Conservation (phyloP, 352 stramenopile species). For the Globisporangium okanoganense region DNA sequence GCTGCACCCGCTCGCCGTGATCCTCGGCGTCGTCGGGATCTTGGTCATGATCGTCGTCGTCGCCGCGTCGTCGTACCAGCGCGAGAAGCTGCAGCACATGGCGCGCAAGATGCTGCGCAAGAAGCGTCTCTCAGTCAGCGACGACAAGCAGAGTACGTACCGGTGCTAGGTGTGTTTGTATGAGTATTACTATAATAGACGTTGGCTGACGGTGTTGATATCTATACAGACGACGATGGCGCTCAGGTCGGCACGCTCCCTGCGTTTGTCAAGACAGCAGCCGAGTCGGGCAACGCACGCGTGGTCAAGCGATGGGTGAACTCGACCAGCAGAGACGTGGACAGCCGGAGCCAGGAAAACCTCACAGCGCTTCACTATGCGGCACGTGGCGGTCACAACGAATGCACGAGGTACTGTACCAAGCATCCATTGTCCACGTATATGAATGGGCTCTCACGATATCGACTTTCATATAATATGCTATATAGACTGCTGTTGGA, state of each 20-base stretch:
- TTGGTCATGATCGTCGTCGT: conserved; percentile 65
- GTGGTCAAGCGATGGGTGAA: conserved; percentile 82
- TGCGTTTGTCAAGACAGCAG: conserved; percentile 58
- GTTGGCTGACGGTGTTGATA: background rate
- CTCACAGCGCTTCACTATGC: conserved; percentile 79
- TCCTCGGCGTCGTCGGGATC: conserved; percentile 51
- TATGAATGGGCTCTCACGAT: background rate
- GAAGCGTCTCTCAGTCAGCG: conserved; percentile 44
- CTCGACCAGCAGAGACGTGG: conserved; percentile 59
- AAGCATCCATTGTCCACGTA: background rate
- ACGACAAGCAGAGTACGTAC: conserved; percentile 39
- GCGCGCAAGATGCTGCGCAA: conserved; percentile 71
- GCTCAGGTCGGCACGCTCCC: conserved; percentile 41
- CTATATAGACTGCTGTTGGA: conserved; percentile 42
- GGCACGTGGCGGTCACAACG: conserved; percentile 68
- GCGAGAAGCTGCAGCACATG: conserved; percentile 77
- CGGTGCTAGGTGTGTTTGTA: background rate
- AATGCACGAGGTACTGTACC: conserved; percentile 49
- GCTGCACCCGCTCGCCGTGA: conserved; percentile 69
- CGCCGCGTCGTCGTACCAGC: conserved; percentile 70
- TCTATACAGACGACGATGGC: conserved; percentile 25
- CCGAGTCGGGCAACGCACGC: conserved; percentile 67
- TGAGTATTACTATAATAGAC: background rate
- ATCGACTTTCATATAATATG: background rate
- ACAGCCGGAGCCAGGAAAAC: conserved; percentile 70